Conservation (phyloP, 139 green algal genomes). For the Deuterostichococcus epilithicus region DNA sequence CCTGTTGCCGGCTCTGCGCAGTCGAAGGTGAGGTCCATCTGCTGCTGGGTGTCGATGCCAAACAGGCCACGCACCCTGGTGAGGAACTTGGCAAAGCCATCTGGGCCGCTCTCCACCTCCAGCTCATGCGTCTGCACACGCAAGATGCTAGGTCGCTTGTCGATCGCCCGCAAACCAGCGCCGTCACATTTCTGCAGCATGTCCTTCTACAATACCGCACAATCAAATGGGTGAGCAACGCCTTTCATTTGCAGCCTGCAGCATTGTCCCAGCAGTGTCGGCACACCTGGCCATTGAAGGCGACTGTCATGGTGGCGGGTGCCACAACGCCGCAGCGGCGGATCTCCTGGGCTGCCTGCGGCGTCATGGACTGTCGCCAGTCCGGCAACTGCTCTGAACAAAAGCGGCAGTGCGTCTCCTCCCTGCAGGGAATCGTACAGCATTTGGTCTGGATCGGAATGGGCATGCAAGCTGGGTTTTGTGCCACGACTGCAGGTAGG, state of each 20-base stretch:
- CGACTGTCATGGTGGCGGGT: conserved; percentile 36
- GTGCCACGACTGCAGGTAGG: too few relatives aligned
- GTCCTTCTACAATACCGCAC: neutral
- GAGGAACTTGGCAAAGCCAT: conserved; percentile 22
- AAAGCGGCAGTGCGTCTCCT: conserved; percentile 43
- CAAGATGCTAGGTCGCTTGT: too few relatives aligned
- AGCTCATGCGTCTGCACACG: conserved; percentile 33
- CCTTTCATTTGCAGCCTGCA: conserved; percentile 14
- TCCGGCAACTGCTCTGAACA: conserved; percentile 35
- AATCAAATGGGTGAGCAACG: neutral
- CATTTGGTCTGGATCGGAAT: too few relatives aligned
- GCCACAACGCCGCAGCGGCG: neutral
- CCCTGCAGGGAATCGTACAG: conserved; percentile 13
- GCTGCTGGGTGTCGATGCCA: conserved; percentile 33
- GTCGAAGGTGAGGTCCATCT: conserved; percentile 35
- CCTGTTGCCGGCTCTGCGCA: conserved; percentile 22
- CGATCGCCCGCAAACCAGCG: too few relatives aligned
- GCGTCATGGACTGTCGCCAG: conserved; percentile 35
- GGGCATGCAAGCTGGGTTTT: too few relatives aligned
- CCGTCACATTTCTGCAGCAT: neutral
- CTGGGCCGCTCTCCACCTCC: conserved; percentile 30
- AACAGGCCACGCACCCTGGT: conserved; percentile 28
- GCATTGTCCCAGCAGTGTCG: neutral
- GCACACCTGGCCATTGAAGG: conserved; percentile 35
- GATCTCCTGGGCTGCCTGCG: conserved; percentile 2